A percentile compares a stretch with the other conserved stretches of the same genome.
Conservation (phyloP, 2,329 filamentous ascomycete species). For the Torrubiella hemipterigena region DNA sequence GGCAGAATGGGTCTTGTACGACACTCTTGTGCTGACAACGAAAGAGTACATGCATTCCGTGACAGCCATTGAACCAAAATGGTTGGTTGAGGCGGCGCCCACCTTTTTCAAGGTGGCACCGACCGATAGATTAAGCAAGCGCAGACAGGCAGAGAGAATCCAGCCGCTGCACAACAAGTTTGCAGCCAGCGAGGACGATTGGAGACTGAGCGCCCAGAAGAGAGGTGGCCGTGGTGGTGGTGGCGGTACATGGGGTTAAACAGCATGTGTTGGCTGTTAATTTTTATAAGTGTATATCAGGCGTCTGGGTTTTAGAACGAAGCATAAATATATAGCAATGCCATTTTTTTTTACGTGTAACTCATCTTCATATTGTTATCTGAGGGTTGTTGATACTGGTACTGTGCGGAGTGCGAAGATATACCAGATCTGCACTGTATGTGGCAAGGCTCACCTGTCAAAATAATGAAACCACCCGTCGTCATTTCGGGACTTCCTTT, state of each 20-base stretch:
- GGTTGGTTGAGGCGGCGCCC: conserved; percentile 90
- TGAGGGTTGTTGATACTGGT: too few relatives aligned
- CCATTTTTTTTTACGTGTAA: too few relatives aligned
- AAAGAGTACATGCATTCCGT: conserved; percentile 98
- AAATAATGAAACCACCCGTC: too few relatives aligned
- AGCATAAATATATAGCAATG: too few relatives aligned
- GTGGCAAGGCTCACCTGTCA: too few relatives aligned
- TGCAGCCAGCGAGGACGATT: conserved; percentile 85
- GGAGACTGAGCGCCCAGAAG: conserved; percentile 81
- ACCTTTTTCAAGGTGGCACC: conserved; percentile 97
- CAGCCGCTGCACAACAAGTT: conserved; percentile 92
- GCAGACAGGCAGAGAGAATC: conserved; percentile 89
- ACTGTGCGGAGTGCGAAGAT: too few relatives aligned
- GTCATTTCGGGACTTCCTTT: too few relatives aligned
- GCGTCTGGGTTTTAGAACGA: too few relatives aligned
- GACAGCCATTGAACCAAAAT: conserved; percentile 86
- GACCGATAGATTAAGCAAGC: conserved; percentile 74
- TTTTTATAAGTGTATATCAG: too few relatives aligned
- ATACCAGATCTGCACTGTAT: too few relatives aligned
- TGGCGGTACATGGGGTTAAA: conserved; percentile 84
- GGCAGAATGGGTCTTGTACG: conserved; percentile 92
- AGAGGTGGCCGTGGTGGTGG: conserved; percentile 71
- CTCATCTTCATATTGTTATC: too few relatives aligned
- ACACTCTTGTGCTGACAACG: conserved; percentile 80
- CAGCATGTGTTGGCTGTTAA: too few relatives aligned